Evolutionary conservation across 495 filamentous ascomycete species (phyloP).

Genomic region (Bombardia bombarda): DNA sequence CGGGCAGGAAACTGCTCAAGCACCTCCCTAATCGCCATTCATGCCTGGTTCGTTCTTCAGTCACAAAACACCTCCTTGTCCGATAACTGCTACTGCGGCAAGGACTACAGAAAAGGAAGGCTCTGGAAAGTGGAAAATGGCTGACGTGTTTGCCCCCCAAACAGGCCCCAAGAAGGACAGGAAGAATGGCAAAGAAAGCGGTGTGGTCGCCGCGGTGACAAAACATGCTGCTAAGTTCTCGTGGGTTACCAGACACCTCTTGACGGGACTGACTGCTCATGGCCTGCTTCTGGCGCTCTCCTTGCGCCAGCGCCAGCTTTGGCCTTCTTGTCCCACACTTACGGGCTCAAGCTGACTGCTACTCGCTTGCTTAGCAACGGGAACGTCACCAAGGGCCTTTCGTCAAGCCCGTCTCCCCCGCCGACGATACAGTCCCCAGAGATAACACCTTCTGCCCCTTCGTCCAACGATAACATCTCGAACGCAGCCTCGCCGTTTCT

Average conservation of each 20-base stretch:
- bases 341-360: slow-evolving; percentile 13
- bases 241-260: slow-evolving; percentile 25
- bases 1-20: slow-evolving; percentile 33
- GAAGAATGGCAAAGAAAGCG: slow-evolving; percentile 45
- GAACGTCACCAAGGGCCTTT: slow-evolving; percentile 25
- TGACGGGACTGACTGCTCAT: neutral
- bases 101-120: no score
- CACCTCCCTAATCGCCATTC: slow-evolving; percentile 23
- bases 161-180: slow-evolving; percentile 42
- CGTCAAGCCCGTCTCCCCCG: slow-evolving; percentile 33
- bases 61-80: neutral
- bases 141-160: slow-evolving; percentile 6
- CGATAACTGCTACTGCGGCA: neutral
- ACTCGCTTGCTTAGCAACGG: slow-evolving; percentile 17
- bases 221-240: slow-evolving; percentile 43
- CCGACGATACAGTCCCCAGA: slow-evolving; percentile 28
- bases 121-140: no score
- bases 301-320: no score
- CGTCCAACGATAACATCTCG: slow-evolving; percentile 31
- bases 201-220: slow-evolving; percentile 45
- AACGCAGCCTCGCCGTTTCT: slow-evolving; percentile 11
- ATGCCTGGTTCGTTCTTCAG: slow-evolving; percentile 36
- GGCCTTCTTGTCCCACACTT: neutral
- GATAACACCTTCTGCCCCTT: slow-evolving; percentile 28
- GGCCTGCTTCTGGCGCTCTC: no score